A percentile compares a stretch with the other conserved stretches of the same genome.
Evolutionary conservation across 2,329 filamentous ascomycete species (phyloP).

Genomic region (Verticillium tricorpus): DNA sequence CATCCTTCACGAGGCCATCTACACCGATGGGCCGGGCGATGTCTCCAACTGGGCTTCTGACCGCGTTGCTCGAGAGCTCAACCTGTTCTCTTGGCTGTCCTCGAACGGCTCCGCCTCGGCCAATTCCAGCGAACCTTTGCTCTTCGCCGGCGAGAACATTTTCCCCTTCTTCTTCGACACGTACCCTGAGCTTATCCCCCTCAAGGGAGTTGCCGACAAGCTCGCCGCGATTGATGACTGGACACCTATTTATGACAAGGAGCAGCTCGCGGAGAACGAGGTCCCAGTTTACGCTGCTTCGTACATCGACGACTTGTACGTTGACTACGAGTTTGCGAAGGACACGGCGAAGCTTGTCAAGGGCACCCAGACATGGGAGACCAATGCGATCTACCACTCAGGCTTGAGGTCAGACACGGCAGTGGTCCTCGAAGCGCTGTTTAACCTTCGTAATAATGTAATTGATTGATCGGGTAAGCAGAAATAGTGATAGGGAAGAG

Average conservation of each 20-base stretch:
- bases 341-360: slow-evolving; percentile 72
- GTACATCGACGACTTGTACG: slow-evolving; percentile 89
- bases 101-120: slow-evolving; percentile 29
- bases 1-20: slow-evolving; percentile 82
- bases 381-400: slow-evolving; percentile 84
- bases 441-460: slow-evolving; percentile 67
- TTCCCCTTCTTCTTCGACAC: slow-evolving; percentile 81
- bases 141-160: slow-evolving; percentile 90
- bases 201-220: slow-evolving; percentile 64
- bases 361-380: slow-evolving; percentile 75
- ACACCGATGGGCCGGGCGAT: slow-evolving; percentile 63
- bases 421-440: slow-evolving; percentile 72
- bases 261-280: slow-evolving; percentile 68
- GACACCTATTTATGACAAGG: slow-evolving; percentile 71
- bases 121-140: slow-evolving; percentile 45
- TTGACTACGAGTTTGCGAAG: slow-evolving; percentile 69
- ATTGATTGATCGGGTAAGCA: slow-evolving; percentile 38
- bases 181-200: slow-evolving; percentile 65
- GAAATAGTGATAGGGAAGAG: neutral
- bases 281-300: slow-evolving; percentile 84
- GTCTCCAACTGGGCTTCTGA: slow-evolving; percentile 73
- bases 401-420: slow-evolving; percentile 69
- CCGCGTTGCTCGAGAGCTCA: slow-evolving; percentile 48
- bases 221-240: slow-evolving; percentile 67
- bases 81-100: slow-evolving; percentile 48